phyloP scores from a whole-genome alignment of 1,284 basidiomycete species.

The Marasmius fiardii region DNA sequence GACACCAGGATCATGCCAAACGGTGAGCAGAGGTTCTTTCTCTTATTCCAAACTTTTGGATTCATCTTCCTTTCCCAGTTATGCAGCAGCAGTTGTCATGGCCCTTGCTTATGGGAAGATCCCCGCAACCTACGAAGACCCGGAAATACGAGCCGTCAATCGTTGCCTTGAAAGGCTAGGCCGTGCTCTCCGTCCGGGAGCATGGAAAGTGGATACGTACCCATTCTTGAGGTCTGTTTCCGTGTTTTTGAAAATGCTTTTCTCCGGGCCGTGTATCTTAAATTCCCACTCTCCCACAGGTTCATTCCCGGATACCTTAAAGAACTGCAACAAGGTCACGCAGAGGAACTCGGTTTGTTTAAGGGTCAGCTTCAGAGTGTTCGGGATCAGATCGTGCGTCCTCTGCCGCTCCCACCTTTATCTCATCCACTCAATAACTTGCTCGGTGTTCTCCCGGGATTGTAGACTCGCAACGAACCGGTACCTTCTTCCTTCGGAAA shows the following conservation, averaged over 20 bases:
- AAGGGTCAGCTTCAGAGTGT: constrained; percentile 13
- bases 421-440: background rate
- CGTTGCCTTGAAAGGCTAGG: constrained; percentile 45
- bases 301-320: constrained; percentile 57
- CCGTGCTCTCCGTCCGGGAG: constrained; percentile 48
- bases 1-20: constrained; percentile 29
- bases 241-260: constrained; percentile 3
- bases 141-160: constrained; percentile 53
- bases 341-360: constrained; percentile 12
- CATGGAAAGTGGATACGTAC: constrained; percentile 55
- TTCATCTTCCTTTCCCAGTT: constrained; percentile 36
- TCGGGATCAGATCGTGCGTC: constrained; percentile 13
- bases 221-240: constrained; percentile 46
- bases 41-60: too few relatives aligned
- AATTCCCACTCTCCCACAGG: constrained; percentile 16
- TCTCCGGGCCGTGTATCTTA: background rate
- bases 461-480: constrained; percentile 32
- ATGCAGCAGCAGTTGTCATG: constrained; percentile 61
- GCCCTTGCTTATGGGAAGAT: constrained; percentile 64
- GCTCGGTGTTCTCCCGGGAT: too few relatives aligned
- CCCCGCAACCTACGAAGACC: constrained; percentile 49
- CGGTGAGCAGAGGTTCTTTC: constrained; percentile 18
- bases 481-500: constrained; percentile 47
- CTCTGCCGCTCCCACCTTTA: background rate
- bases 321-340: constrained; percentile 46